Conservation (phyloP, 2,329 filamentous ascomycete species). For the Pseudonectria foliicola region DNA sequence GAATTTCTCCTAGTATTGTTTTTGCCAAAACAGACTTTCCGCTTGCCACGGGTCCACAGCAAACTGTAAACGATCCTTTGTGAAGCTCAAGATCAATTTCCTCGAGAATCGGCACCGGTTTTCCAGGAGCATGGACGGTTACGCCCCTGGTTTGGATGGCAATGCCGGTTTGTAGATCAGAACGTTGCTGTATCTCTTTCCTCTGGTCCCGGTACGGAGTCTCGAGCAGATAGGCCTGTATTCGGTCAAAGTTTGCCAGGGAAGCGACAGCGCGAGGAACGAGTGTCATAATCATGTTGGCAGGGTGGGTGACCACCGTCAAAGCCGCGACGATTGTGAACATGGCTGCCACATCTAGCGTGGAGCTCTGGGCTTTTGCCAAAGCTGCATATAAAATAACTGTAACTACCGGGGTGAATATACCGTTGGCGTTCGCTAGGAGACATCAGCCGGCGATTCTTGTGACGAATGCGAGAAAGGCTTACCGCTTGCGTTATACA, state of each 20-base stretch:
- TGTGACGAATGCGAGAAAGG: no score
- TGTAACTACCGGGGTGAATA: constrained; percentile 22
- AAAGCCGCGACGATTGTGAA: constrained; percentile 35
- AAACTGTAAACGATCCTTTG: constrained; percentile 17
- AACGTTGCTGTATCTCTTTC: no score
- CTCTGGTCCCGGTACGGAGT: no score
- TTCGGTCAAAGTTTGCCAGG: constrained; percentile 29
- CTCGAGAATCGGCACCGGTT: background rate
- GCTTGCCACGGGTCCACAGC: constrained; percentile 19
- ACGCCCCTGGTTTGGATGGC: no score
- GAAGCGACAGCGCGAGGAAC: constrained; percentile 27
- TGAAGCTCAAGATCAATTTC: constrained; percentile 16
- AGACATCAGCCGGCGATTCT: no score
- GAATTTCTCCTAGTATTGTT: constrained; percentile 13
- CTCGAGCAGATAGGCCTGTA: constrained; percentile 19
- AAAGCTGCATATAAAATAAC: constrained; percentile 28
- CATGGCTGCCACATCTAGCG: constrained; percentile 28
- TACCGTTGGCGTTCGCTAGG: no score
- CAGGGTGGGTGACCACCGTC: constrained; percentile 32
- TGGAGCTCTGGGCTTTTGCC: constrained; percentile 9
- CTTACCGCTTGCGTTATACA: no score
- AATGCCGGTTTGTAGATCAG: no score
- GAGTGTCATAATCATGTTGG: constrained; percentile 38
- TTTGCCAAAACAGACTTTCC: constrained; percentile 22
- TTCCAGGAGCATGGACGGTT: no score